Evolutionary conservation across 2,329 filamentous ascomycete genomes (phyloP).

Genomic region (Aspergillus ochraceus): DNA sequence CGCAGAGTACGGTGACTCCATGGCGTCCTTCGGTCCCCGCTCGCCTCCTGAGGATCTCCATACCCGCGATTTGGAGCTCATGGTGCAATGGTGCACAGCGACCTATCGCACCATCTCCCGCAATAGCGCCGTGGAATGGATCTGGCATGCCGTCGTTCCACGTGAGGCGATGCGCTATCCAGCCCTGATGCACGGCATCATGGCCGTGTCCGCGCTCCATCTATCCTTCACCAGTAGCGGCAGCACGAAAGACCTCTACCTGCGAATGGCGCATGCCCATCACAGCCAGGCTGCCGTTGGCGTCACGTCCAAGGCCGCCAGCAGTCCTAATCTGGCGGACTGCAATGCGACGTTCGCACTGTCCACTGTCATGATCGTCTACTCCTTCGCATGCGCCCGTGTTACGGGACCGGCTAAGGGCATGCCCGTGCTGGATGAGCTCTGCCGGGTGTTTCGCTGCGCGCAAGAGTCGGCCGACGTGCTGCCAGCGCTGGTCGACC

Average conservation of each 20-base stretch:
- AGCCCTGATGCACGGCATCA: constrained; percentile 35
- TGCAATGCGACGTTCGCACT: constrained; percentile 39
- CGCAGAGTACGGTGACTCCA: constrained; percentile 1
- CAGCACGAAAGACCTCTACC: constrained; percentile 22
- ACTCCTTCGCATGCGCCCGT: constrained; percentile 34
- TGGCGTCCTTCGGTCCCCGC: constrained; percentile 5
- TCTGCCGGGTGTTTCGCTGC: constrained; percentile 30
- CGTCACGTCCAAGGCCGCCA: constrained; percentile 20
- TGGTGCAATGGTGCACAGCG: constrained; percentile 36
- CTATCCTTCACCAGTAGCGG: constrained; percentile 22
- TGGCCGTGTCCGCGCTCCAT: constrained; percentile 37
- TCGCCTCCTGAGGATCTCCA: constrained; percentile 15
- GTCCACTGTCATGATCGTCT: constrained; percentile 34
- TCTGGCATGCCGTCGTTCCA: constrained; percentile 35
- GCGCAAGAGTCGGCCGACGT: constrained; percentile 31
- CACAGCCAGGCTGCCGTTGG: constrained; percentile 26
- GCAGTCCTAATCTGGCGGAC: constrained; percentile 27
- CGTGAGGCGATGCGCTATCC: constrained; percentile 30
- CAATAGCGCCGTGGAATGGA: constrained; percentile 20
- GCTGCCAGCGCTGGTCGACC: constrained; percentile 23
- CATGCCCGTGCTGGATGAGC: constrained; percentile 26
- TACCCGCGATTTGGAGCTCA: constrained; percentile 34
- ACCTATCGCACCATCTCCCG: constrained; percentile 34
- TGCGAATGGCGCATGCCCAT: constrained; percentile 30
- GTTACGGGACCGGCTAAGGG: constrained; percentile 8